Evolutionary conservation across 2,329 filamentous ascomycete genomes (phyloP).

Genomic region (Penicillium italicum): DNA sequence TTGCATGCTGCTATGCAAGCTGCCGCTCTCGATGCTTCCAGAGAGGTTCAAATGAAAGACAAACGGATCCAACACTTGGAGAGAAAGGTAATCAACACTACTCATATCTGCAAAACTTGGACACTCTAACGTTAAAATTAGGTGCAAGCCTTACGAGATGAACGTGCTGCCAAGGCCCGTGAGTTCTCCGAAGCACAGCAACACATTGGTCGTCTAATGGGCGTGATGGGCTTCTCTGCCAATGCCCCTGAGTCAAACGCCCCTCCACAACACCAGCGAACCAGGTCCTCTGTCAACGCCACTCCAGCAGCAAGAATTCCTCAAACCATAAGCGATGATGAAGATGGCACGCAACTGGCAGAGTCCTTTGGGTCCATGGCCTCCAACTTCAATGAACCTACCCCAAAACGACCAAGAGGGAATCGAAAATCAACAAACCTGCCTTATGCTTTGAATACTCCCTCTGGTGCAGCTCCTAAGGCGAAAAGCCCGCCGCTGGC

Average conservation of each 20-base stretch:
- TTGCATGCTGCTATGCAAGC: slow-evolving; percentile 27
- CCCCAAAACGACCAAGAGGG: slow-evolving; percentile 29
- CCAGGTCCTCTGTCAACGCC: slow-evolving; percentile 13
- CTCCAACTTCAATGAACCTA: slow-evolving; percentile 20
- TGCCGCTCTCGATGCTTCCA: slow-evolving; percentile 23
- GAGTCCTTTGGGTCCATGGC: slow-evolving; percentile 23
- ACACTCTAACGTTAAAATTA: slow-evolving; percentile 10
- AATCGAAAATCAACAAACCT: slow-evolving; percentile 16
- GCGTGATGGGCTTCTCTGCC: slow-evolving; percentile 37
- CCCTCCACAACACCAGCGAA: slow-evolving; percentile 15
- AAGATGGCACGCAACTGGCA: slow-evolving; percentile 18
- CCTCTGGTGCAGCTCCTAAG: slow-evolving; percentile 1
- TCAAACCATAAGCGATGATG: slow-evolving; percentile 16
- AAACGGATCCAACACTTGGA: slow-evolving; percentile 33
- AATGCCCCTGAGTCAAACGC: slow-evolving; percentile 16
- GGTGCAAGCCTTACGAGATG: slow-evolving; percentile 36
- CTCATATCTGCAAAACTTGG: background rate
- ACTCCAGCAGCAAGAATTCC: slow-evolving; percentile 9
- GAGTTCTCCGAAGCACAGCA: slow-evolving; percentile 42
- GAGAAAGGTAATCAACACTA: slow-evolving; percentile 26
- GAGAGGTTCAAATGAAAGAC: slow-evolving; percentile 30
- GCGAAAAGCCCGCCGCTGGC: slow-evolving; percentile 6
- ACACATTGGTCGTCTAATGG: slow-evolving; percentile 38
- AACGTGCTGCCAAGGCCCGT: slow-evolving; percentile 36
- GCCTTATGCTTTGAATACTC: background rate